These are phyloP conservation scores for Trebouxia sp. DNA, from an alignment of 139 green algal genomes.

Conservation along the genomic window DNA sequence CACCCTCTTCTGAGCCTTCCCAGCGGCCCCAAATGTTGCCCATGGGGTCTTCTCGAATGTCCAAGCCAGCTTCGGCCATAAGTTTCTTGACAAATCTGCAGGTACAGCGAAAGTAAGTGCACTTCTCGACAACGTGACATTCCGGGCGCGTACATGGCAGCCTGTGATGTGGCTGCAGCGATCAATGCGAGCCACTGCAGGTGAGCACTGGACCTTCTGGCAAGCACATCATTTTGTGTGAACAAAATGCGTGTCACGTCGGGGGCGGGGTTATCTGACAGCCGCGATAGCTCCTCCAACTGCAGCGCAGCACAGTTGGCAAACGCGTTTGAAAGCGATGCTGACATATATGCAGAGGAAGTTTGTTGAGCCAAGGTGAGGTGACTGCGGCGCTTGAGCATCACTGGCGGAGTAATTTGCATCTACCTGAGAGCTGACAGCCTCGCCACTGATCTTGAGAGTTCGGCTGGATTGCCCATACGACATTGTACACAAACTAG, in stretches of 20 bases:
- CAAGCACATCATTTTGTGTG: conserved; percentile 81
- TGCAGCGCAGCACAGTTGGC: conserved; percentile 34
- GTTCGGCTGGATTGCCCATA: too few species aligned
- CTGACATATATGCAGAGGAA: neutral
- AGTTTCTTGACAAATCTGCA: conserved; percentile 82
- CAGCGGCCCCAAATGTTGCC: conserved; percentile 91
- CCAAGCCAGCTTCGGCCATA: conserved; percentile 74
- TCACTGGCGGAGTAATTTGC: too few species aligned
- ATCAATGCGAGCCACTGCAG: neutral
- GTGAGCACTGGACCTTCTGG: conserved; percentile 41
- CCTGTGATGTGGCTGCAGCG: neutral
- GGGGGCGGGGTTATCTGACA: conserved; percentile 80
- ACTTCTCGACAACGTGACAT: neutral
- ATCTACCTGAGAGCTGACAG: too few species aligned
- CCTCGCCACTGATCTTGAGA: too few species aligned
- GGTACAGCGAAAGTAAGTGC: neutral
- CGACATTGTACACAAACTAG: too few species aligned
- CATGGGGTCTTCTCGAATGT: conserved; percentile 81
- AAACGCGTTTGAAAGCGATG: neutral
- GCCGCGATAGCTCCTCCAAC: conserved; percentile 73
- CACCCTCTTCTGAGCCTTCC: conserved; percentile 56
- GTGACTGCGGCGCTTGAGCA: too few species aligned
- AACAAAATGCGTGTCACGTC: conserved; percentile 94
- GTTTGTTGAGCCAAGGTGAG: too few species aligned
- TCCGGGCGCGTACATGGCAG: neutral